Evolutionary conservation across 2,329 filamentous ascomycete genomes (phyloP), one percentile per base, ranked within the genome.

Genomic region (Aureobasidium sp.): DNA sequence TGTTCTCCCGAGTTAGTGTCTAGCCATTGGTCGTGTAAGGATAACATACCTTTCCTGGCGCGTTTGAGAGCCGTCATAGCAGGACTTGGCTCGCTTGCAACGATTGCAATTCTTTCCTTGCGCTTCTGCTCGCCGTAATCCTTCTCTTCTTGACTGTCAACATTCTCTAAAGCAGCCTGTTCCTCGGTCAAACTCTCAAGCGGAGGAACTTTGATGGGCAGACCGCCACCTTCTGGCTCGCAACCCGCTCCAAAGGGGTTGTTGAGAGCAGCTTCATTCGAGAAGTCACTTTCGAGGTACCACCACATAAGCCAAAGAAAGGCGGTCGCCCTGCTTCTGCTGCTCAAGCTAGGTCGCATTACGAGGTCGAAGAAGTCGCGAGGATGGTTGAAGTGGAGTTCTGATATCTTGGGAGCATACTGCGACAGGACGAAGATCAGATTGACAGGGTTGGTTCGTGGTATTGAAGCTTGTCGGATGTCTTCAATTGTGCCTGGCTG

Each of bases 281-380:
- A 90, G 67, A 97, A 97, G 72, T 97, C 91, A 32, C 92, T 96
- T 73, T 99, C 94, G 21, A 99, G 82, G 71, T 99, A 97, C 80
- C 94, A 97, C 94, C 94, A 99, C 86, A 99, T 95, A 65, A 99
- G 79, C 94, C 94, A 99, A 25, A 99, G 77, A 68, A 99, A 99
- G 0, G 93, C 93, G 48, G 79, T 86, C 1, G 94, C 92, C 65
- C 94, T 85, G 64, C 90, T 96, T 67, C 81, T 77, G 74, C 92
- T 97, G 62, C 87, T 90, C 64, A 91, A 83, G 29, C 89, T 88
- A 1, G 87, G 87, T 70, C 90, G 87, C 92, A 97, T 97, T 68
- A 99, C 88, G 16, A 99, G 83, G 69, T 99, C 94, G 73, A 97
- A 96, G 73, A 99, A 97, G 74, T 99, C 94, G 66, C 87, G 84